Evolutionary conservation across 495 filamentous ascomycete species (phyloP), one percentile per base, ranked within the genome.

Genomic region (Hypoxylon fuscum): DNA sequence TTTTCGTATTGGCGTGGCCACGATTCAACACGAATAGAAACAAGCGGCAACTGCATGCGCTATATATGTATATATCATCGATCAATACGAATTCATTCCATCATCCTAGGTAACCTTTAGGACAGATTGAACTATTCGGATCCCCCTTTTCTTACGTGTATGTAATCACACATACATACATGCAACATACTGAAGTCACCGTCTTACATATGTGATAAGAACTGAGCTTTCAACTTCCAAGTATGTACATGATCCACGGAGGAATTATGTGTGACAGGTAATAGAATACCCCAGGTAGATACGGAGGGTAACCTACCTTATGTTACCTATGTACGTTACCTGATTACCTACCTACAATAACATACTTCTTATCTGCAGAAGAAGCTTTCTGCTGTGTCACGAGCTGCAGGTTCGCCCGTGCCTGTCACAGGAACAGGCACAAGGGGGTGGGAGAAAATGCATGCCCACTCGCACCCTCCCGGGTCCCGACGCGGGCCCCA

Each of bases 371-470:
- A 59, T 23, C 34, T 59, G 55, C 55, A 59, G 55, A 27, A 20
- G 10, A 2, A 9, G 21, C 15, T 18, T 50, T 37, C 44, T 35
- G 62, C 37, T 59, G 62, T 65, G 62, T 59, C 41, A 59, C 62
- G 43, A 43, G 14, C 62, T 65, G 62, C 62, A 65, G 55, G 62
- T 59, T 59, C 38, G 5, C 49, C 49, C 23, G 51, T 61, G 27
- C 57, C 63, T 61, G 48, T 66, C 63, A 66, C 63, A 66, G 38
- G 38, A 43, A 55, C 40, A 34, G 62, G 51, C 48, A 42, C 18
- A 43, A 40, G 23, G 48, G 42, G 42, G 3, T 15, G 42, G 23
- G 8, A 1, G 42, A 29, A 21, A 38, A 55, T 52, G 46, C 41
- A 34, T 40, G 53, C 45, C 60, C 60, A 57, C 60, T 40, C n/a